Evolutionary conservation across 2,329 filamentous ascomycete species (phyloP), one percentile per base, ranked within the genome.

Genomic region (Seiridium unicorne): DNA sequence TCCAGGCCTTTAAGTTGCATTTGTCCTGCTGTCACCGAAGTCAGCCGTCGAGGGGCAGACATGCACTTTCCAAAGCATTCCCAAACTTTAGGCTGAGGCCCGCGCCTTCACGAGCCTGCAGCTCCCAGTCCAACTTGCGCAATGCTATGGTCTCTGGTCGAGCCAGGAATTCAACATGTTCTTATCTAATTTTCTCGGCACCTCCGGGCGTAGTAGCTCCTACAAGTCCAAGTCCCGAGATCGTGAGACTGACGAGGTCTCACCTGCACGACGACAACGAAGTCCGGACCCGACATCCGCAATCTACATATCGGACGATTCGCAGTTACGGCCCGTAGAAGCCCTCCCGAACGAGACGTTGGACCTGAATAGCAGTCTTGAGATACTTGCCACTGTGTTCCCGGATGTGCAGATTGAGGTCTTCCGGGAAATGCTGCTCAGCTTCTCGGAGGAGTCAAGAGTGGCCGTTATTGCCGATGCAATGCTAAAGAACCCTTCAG

Each of bases 371-470:
- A 79, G 80, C 55, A 83, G 86, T 66, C 84, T 95, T 63, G 84
- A 85, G 62, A 85, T 83, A 10, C 83, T 95, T 48, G 85, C 87
- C 31, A 85, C 85, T 53, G 82, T 93, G 7, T 95, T 95, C 65
- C 91, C 91, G 35, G 86, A 93, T 73, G 81, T 93, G n/a, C 89
- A 92, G 73, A 81, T 91, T 61, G 90, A 93, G 66, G 91, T 93
- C 18, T 92, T 95, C 70, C 85, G 91, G 49, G 91, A 94, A 77
- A 90, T 95, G 84, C 84, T 95, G 54, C 77, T 82, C 44, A 89
- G 81, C 68, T 89, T 93, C 70, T 89, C 89, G 68, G 86, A 88
- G 67, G 89, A 93, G 73, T 94, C 90, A 63, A 81, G 90, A 64
- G 76, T 94, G 32, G 88, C 91, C 48, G 82, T 95, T 54, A 88